Conservation (phyloP, 352 stramenopile genomes). For the Globisporangium nodosum region DNA sequence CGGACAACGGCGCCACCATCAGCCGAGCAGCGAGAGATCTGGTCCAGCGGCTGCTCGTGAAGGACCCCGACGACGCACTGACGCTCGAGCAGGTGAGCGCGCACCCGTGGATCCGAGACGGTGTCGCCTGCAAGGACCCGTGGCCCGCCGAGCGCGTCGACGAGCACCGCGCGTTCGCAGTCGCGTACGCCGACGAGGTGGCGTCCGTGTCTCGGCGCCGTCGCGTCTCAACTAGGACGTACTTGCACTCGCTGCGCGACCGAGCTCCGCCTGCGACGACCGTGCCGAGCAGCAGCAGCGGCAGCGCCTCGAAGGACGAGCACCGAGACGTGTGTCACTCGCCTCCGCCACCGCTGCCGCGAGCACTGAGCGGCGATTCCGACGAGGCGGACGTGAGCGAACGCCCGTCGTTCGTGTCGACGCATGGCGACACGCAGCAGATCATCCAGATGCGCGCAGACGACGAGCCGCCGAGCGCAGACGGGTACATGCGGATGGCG, state of each 20-base stretch:
- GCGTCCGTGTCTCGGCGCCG: slow-evolving; percentile 19
- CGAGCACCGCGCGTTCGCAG: slow-evolving; percentile 37
- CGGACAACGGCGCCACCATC: slow-evolving; percentile 3
- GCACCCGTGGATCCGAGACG: slow-evolving; percentile 64
- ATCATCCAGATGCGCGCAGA: slow-evolving; percentile 4
- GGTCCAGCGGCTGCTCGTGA: slow-evolving; percentile 48
- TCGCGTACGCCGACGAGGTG: slow-evolving; percentile 39
- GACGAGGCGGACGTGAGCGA: slow-evolving; percentile 19
- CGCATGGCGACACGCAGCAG: slow-evolving; percentile 29
- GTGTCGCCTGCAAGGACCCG: slow-evolving; percentile 32
- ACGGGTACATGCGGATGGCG: slow-evolving; percentile 76
- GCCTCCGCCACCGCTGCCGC: neutral
- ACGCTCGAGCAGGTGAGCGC: slow-evolving; percentile 49
- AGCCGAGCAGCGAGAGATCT: slow-evolving; percentile 71
- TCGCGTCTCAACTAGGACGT: slow-evolving; percentile 15
- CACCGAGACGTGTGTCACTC: slow-evolving; percentile 7
- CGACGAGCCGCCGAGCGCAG: slow-evolving; percentile 45
- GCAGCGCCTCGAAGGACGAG: slow-evolving; percentile 4
- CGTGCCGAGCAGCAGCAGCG: slow-evolving; percentile 1
- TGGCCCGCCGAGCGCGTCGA: slow-evolving; percentile 42
- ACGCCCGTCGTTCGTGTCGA: slow-evolving; percentile 73
- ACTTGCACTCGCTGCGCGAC: slow-evolving; percentile 11
- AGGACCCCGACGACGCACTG: slow-evolving; percentile 37
- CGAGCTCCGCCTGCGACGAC: neutral
- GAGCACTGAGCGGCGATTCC: neutral